A percentile compares a stretch with the other conserved stretches of the same genome.
phyloP scores from a whole-genome alignment of 768 basidiomycete genomes.

The Boletus reticuloceps region DNA sequence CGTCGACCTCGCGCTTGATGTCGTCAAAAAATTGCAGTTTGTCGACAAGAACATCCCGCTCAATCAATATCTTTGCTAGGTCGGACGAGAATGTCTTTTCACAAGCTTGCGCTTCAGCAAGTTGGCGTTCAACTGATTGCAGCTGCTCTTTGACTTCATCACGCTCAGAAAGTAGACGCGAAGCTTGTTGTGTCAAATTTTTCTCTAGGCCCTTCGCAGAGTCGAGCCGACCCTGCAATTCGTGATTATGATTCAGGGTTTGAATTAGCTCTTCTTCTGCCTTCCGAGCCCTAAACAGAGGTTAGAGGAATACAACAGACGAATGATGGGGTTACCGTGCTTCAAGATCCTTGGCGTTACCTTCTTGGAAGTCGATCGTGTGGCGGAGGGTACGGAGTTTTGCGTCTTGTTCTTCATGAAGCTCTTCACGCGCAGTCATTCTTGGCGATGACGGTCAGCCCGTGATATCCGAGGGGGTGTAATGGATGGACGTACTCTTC shows the following conservation, averaged over 20 bases:
- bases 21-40: slow-evolving; percentile 20
- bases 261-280: slow-evolving; percentile 19
- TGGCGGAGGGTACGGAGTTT: slow-evolving; percentile 31
- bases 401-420: slow-evolving; percentile 21
- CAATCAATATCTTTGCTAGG: slow-evolving; percentile 12
- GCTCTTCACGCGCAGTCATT: slow-evolving; percentile 21
- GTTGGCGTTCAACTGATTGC: slow-evolving; percentile 11
- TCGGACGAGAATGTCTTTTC: slow-evolving; percentile 20
- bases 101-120: slow-evolving; percentile 15
- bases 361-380: slow-evolving; percentile 31
- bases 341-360: slow-evolving; percentile 24
- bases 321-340: slow-evolving; percentile 18
- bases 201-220: slow-evolving; percentile 22
- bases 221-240: slow-evolving; percentile 29
- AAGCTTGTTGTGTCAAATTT: slow-evolving; percentile 23
- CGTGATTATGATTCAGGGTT: slow-evolving; percentile 21
- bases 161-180: slow-evolving; percentile 24
- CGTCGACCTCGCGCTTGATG: slow-evolving; percentile 17
- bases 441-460: slow-evolving; percentile 16
- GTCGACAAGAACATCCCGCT: slow-evolving; percentile 19
- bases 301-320: slow-evolving; percentile 5
- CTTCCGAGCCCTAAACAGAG: slow-evolving; percentile 14
- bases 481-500: slow-evolving; percentile 31
- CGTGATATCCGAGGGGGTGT: slow-evolving; percentile 6
- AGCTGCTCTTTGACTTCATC: slow-evolving; percentile 20